Percentiles rank a stretch among this genome's conserved stretches.
Conservation (phyloP, 371 early-diverging fungal species). For the Massospora cicadina region DNA sequence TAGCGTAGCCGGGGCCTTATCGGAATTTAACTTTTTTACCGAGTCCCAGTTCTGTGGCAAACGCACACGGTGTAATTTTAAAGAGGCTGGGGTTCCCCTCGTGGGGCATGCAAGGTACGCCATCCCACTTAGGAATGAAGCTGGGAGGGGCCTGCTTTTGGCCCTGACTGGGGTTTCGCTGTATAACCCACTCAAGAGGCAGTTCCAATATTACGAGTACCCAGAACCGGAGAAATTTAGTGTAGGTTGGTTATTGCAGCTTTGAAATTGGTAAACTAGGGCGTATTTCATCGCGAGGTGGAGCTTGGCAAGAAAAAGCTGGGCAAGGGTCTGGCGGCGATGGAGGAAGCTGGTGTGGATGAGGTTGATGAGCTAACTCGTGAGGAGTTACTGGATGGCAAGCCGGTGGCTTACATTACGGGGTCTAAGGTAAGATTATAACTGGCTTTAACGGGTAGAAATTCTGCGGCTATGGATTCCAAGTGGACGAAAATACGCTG, state of each 20-base stretch:
- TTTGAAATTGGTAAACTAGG: background rate
- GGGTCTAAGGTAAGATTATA: background rate
- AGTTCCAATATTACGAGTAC: background rate
- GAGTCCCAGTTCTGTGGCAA: background rate
- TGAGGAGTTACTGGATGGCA: background rate
- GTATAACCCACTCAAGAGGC: background rate
- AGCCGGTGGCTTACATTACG: background rate
- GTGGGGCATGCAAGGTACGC: background rate
- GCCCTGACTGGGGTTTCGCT: background rate
- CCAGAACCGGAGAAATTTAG: background rate
- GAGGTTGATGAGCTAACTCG: background rate
- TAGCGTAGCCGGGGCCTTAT: background rate
- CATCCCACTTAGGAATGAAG: background rate
- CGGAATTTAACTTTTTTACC: background rate
- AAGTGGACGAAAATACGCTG: background rate
- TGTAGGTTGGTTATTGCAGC: background rate
- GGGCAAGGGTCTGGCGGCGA: background rate
- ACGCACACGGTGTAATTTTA: background rate
- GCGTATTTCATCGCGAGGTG: background rate
- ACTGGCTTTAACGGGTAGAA: background rate
- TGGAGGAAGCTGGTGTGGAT: background rate
- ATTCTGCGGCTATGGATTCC: slow-evolving; percentile 1
- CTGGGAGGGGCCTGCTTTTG: background rate
- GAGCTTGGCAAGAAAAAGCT: background rate
- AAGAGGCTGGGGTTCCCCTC: background rate